Evolutionary conservation across 2,329 filamentous ascomycete genomes (phyloP).

Genomic region (Penicillium brevicompactum): DNA sequence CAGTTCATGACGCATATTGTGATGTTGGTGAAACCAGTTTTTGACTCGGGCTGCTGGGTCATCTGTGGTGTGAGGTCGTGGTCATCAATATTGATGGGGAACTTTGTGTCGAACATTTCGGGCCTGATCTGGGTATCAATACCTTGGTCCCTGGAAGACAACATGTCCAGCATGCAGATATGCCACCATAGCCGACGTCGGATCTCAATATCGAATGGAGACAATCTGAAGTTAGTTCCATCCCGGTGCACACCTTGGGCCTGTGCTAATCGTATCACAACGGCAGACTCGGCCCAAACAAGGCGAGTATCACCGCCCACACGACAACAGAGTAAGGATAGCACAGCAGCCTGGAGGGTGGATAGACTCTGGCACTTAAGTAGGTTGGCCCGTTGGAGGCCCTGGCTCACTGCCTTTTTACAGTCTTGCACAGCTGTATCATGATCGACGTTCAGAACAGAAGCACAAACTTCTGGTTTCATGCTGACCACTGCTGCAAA

Average conservation of each 20-base stretch:
- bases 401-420: conserved; percentile 9
- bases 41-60: conserved; percentile 7
- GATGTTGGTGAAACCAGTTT: conserved; percentile 26
- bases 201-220: conserved; percentile 27
- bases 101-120: conserved; percentile 25
- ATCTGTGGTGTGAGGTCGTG: conserved; percentile 22
- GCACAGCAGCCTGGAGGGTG: conserved; percentile 19
- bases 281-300: conserved; percentile 14
- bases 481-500: conserved; percentile 21
- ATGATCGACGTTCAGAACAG: conserved; percentile 4
- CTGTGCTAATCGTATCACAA: conserved; percentile 14
- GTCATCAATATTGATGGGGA: conserved; percentile 29
- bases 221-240: conserved; percentile 3
- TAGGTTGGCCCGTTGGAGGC: conserved; percentile 15
- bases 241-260: conserved; percentile 11
- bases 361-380: conserved; percentile 11
- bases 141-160: conserved; percentile 29
- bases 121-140: conserved; percentile 27
- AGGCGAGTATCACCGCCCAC: conserved; percentile 8
- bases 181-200: conserved; percentile 34
- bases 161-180: conserved; percentile 31
- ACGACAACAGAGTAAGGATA: conserved; percentile 19
- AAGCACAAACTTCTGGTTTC: conserved; percentile 10
- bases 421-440: conserved; percentile 4
- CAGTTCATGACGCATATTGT: conserved; percentile 25